Evolutionary conservation across 1,139 yeast species (phyloP).

Genomic region (Arxiozyma bovina): DNA sequence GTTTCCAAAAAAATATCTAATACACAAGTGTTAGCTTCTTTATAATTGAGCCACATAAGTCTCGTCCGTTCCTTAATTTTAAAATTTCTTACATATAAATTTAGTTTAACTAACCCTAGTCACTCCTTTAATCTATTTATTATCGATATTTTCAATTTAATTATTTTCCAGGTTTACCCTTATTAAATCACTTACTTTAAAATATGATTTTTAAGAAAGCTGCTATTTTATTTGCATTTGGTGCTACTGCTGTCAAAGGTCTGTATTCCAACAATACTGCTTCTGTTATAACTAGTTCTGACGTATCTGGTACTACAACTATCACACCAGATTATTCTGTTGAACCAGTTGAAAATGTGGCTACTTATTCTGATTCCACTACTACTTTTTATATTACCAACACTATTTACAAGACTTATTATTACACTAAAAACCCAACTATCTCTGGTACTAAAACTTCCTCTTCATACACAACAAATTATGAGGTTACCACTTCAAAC

Average conservation of each 20-base stretch:
- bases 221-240: constrained; percentile 12
- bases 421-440: constrained; percentile 7
- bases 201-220: constrained; percentile 18
- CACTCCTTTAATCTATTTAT: neutral
- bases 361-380: constrained; percentile 18
- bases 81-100: neutral
- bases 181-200: constrained; percentile 6
- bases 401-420: constrained; percentile 17
- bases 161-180: neutral
- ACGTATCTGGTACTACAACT: constrained; percentile 13
- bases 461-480: constrained; percentile 1
- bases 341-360: constrained; percentile 12
- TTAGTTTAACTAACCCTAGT: neutral
- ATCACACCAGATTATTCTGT: constrained; percentile 18
- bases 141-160: neutral
- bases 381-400: constrained; percentile 22
- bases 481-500: constrained; percentile 12
- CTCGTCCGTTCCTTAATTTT: constrained; percentile 28
- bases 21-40: neutral
- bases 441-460: constrained; percentile 5
- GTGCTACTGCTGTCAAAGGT: constrained; percentile 18
- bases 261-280: constrained; percentile 14
- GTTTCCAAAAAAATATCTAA: neutral
- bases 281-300: neutral
- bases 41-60: constrained; percentile 20